Percentiles rank a stretch among this genome's conserved stretches.
Evolutionary conservation across 31 red algal species (phyloP).

Genomic region (Porphyra umbilicalis): DNA sequence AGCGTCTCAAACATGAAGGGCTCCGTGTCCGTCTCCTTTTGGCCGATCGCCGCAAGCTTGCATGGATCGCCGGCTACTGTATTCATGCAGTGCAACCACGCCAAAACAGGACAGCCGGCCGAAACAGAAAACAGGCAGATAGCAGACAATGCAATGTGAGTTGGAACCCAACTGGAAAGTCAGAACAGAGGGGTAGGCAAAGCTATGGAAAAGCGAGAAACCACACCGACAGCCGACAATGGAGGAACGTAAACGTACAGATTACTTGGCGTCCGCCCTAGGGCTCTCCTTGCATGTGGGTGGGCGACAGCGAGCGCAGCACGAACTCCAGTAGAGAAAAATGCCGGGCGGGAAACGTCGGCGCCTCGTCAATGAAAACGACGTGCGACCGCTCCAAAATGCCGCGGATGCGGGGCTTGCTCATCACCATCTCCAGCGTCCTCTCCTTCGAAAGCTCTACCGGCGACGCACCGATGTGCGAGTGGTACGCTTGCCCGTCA

Average conservation of each 20-base stretch:
- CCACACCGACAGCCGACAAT: neutral
- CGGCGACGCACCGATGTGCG: neutral
- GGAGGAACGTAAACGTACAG: neutral
- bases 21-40: neutral
- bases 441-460: neutral
- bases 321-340: neutral
- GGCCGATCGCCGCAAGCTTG: neutral
- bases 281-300: neutral
- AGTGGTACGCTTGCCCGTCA: neutral
- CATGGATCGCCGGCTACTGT: neutral
- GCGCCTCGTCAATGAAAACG: neutral
- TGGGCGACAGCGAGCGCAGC: neutral
- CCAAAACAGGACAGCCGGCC: no score
- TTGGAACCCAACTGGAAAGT: no score
- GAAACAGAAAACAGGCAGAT: no score
- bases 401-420: neutral
- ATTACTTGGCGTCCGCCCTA: neutral
- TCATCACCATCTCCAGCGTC: neutral
- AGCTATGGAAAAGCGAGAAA: neutral
- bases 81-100: neutral
- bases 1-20: neutral
- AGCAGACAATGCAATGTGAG: no score
- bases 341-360: neutral
- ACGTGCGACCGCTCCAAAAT: neutral
- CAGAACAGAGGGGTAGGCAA: no score